phyloP scores from a whole-genome alignment of 768 basidiomycete species.

The Amanita pseudoporphyria region DNA sequence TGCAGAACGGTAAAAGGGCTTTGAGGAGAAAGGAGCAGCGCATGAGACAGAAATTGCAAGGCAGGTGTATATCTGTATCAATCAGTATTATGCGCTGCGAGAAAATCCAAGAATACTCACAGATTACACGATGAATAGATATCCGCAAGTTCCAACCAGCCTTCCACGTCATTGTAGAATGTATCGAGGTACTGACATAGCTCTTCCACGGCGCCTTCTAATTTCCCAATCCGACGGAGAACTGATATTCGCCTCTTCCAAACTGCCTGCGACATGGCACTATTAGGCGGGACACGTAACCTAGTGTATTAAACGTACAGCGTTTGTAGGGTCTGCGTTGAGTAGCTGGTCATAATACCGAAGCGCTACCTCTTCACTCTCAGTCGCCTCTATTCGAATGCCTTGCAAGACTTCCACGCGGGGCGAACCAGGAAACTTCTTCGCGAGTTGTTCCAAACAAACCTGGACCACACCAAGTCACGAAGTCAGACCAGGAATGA shows the following conservation, averaged over 20 bases:
- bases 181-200: slow-evolving; percentile 71
- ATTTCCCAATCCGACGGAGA: slow-evolving; percentile 48
- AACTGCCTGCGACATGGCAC: slow-evolving; percentile 31
- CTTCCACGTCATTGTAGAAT: slow-evolving; percentile 82
- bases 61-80: slow-evolving; percentile 56
- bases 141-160: slow-evolving; percentile 80
- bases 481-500: slow-evolving; percentile 8
- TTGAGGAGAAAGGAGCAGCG: slow-evolving; percentile 72
- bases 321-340: slow-evolving; percentile 55
- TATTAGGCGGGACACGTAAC: neutral
- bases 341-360: slow-evolving; percentile 59
- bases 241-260: slow-evolving; percentile 83
- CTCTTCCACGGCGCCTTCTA: slow-evolving; percentile 61
- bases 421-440: slow-evolving; percentile 71
- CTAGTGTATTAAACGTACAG: slow-evolving; percentile 34
- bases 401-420: slow-evolving; percentile 73
- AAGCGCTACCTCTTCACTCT: slow-evolving; percentile 45
- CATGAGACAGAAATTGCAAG: slow-evolving; percentile 72
- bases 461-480: slow-evolving; percentile 28
- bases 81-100: neutral
- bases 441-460: slow-evolving; percentile 50
- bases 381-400: slow-evolving; percentile 65
- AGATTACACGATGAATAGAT: slow-evolving; percentile 68
- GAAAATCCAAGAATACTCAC: slow-evolving; percentile 30
- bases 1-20: slow-evolving; percentile 81